A percentile compares a stretch with the other conserved stretches of the same genome.
Evolutionary conservation across 1,284 basidiomycete species (phyloP).

Genomic region (Caloboletus inedulis): DNA sequence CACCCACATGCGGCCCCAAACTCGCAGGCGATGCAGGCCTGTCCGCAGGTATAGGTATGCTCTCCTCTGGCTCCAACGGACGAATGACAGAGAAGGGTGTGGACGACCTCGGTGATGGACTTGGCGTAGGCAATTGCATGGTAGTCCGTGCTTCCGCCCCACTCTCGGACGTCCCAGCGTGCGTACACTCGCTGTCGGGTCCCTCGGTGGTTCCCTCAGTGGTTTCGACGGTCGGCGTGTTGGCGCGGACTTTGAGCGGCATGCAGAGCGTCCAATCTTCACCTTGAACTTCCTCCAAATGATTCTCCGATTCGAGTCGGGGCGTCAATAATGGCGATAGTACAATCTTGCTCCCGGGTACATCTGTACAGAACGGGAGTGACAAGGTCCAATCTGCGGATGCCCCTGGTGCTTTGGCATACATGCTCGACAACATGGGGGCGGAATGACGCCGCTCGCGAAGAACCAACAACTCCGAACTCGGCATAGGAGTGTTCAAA

Average conservation of each 20-base stretch:
- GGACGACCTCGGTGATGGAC: constrained; percentile 26
- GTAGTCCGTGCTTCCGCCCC: background rate
- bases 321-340: constrained; percentile 13
- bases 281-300: constrained; percentile 5
- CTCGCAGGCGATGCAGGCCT: constrained; percentile 21
- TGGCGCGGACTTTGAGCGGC: constrained; percentile 22
- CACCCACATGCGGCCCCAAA: constrained; percentile 29
- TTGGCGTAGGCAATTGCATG: constrained; percentile 27
- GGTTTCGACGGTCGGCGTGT: constrained; percentile 1
- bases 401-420: background rate
- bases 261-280: constrained; percentile 36
- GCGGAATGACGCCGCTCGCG: constrained; percentile 34
- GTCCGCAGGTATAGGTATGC: background rate
- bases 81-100: constrained; percentile 1
- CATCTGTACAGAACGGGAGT: constrained; percentile 31
- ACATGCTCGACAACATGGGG: constrained; percentile 22
- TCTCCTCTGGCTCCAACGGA: constrained; percentile 11
- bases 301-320: background rate
- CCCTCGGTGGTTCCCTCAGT: constrained; percentile 6
- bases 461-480: constrained; percentile 25
- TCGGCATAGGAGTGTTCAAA: background rate
- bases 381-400: constrained; percentile 32
- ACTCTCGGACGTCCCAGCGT: constrained; percentile 1
- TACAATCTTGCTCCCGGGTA: constrained; percentile 24
- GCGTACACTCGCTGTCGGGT: constrained; percentile 1